phyloP scores from a whole-genome alignment of 1,284 basidiomycete species.

The Leccinum colubrinum region DNA sequence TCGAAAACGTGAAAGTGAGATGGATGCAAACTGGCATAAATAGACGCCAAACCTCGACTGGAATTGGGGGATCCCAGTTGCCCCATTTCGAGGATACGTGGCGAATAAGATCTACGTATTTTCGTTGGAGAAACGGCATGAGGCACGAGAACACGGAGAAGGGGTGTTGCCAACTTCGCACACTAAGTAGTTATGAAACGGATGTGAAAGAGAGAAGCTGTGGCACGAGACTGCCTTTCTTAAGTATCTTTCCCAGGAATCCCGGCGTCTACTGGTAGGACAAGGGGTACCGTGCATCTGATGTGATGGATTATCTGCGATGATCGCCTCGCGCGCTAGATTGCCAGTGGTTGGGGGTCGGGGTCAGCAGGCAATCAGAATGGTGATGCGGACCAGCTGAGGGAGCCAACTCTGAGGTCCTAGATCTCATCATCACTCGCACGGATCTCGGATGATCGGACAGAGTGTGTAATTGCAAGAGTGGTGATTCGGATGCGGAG shows the following conservation, averaged over 20 bases:
- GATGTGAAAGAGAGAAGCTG: not conserved
- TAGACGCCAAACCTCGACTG: constrained; percentile 16
- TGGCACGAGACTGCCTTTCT: not conserved
- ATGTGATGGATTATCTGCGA: not conserved
- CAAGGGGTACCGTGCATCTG: not conserved
- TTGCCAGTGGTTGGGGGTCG: not conserved
- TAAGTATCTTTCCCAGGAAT: constrained; percentile 3
- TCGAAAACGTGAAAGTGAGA: not conserved
- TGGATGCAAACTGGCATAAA: not conserved
- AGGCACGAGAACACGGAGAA: not conserved
- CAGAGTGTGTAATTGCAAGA: too few relatives aligned
- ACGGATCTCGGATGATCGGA: too few relatives aligned
- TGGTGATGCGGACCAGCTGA: not conserved
- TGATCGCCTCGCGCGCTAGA: not conserved
- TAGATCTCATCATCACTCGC: not conserved
- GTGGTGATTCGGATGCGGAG: not conserved
- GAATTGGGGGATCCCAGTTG: constrained; percentile 32
- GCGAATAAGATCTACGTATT: constrained; percentile 26
- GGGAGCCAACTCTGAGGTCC: not conserved
- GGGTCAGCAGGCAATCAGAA: not conserved
- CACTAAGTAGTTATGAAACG: not conserved
- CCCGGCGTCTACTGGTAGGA: constrained; percentile 4
- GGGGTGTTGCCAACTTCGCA: not conserved
- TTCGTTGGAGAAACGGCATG: constrained; percentile 20
- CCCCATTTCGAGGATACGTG: constrained; percentile 27